Base-by-base conservation (phyloP, 108 stramenopile species). In the Craspedostauros australis region DNA sequence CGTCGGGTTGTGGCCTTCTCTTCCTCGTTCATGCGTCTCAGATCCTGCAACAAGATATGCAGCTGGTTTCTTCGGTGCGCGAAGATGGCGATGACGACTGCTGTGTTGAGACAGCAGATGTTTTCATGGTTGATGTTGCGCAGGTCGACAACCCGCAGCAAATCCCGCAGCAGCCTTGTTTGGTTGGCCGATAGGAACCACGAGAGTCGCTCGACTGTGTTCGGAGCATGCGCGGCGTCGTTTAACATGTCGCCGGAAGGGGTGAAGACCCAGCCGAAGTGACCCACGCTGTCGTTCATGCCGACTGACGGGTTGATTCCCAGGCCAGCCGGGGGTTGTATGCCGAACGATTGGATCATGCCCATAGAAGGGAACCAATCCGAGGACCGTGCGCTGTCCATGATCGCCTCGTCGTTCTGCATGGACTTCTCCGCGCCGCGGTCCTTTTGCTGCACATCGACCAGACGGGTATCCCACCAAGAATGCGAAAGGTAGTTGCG, bases 21-120 rank as follows among this genome's bases (percentile, higher is more conserved):
- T 27, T 74, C 73, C 18, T 54, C 46, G 43, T 61, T 70, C 69
- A 72, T 54, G 15, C 44, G 34, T 39, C 69, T 15, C 37, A 79
- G 39, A 22, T 79, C 77, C 22, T 60, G 43, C 0, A 79, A 47
- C 11, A 79, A 49, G 0, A 6, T 15, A 11, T 63, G 41, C 21
- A 86, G 61, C 46, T 80, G 56, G 2, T 62, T 39, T 14, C 86
- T 76, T 12, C 79, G 78, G 53, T 70, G 36, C 6, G 81, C 83
- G 60, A 88, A 84, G 9, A 94, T 76, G 5, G 82, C 60, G 40
- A 94, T 49, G 12, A 86, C 72, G 19, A 93, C 70, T 4, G 81
- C 86, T 28, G 92, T 90, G 60, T 90, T 90, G 22, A 94, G 64
- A 46, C 84, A 85, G 62, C 92, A 94, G 42, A 94, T 94, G 67